phyloP scores from a whole-genome alignment of 2,329 filamentous ascomycete genomes.

The Colletotrichum sp. region DNA sequence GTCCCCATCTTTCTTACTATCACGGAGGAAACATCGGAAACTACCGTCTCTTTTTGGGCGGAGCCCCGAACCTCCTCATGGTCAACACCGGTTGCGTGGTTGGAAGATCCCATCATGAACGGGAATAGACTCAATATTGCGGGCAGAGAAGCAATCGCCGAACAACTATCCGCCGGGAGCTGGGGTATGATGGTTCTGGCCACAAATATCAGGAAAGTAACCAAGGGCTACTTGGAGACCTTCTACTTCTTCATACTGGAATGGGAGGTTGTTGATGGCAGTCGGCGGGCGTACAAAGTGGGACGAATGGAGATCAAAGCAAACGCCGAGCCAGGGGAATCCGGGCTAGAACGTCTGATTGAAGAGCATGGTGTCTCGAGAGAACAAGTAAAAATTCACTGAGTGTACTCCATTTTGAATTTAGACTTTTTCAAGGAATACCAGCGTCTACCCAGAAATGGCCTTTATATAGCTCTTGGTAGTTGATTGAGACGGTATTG shows the following conservation, averaged over 20 bases:
- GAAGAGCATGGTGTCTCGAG: background rate
- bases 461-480: background rate
- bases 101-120: background rate
- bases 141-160: background rate
- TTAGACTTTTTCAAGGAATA: fast-evolving
- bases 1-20: background rate
- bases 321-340: background rate
- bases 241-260: background rate
- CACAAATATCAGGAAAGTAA: background rate
- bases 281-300: background rate
- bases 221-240: background rate
- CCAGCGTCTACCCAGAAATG: background rate
- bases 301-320: background rate
- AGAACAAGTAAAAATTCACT: background rate
- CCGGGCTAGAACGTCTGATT: background rate
- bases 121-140: background rate
- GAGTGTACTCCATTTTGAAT: background rate
- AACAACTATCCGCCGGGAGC: background rate
- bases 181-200: background rate
- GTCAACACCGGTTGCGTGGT: background rate
- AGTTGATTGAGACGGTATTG: background rate
- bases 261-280: background rate
- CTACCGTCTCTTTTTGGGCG: background rate
- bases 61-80: background rate
- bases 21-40: background rate